phyloP scores from a whole-genome alignment of 768 basidiomycete genomes.

The Kwoniella dendrophila region DNA sequence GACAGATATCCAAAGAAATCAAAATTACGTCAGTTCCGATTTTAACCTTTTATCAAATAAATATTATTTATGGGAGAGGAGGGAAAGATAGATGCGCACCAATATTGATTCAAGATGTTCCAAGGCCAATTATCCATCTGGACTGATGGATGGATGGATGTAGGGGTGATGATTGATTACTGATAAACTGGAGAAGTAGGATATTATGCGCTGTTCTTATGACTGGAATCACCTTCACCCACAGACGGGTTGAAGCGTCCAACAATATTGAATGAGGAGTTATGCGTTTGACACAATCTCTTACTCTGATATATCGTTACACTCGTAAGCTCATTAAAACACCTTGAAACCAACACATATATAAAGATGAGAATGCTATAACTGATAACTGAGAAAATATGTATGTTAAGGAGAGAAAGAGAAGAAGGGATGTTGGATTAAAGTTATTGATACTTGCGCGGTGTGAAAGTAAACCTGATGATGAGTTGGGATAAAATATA shows the following conservation, averaged over 20 bases:
- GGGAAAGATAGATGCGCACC: constrained; percentile 7
- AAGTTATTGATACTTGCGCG: neutral
- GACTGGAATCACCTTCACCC: neutral
- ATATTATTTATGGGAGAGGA: neutral
- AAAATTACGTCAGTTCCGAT: constrained; percentile 4
- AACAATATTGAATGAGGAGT: neutral
- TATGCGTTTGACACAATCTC: neutral
- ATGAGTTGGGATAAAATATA: constrained; percentile 1
- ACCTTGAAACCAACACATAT: constrained; percentile 5
- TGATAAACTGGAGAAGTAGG: neutral
- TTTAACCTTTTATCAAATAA: no score
- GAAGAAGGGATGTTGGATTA: neutral
- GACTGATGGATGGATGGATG: no score
- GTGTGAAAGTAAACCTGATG: neutral
- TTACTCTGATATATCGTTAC: neutral
- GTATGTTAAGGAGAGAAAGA: constrained; percentile 3
- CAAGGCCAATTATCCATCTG: constrained; percentile 27
- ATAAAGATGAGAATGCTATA: neutral
- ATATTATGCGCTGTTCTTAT: neutral
- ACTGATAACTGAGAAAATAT: neutral
- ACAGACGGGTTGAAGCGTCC: neutral
- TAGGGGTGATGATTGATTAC: neutral
- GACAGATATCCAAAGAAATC: neutral
- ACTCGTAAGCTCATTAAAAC: constrained; percentile 5
- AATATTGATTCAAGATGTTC: constrained; percentile 20